phyloP scores from a whole-genome alignment of 306 rosid genomes.

The Citrullus colocynthis region DNA sequence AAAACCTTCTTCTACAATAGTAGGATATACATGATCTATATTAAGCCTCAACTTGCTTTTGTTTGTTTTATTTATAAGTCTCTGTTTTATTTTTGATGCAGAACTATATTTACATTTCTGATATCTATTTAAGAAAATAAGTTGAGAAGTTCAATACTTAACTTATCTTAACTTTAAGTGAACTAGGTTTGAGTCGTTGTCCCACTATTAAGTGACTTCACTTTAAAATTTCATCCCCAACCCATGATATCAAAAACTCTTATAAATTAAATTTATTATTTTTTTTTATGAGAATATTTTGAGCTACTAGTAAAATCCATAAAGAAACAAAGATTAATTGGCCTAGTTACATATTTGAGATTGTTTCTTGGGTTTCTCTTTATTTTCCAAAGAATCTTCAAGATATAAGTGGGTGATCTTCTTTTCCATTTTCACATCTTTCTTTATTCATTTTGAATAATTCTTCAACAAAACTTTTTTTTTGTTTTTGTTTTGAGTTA shows the following conservation, averaged over 20 bases:
- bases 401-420: neutral
- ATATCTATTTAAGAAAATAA: no score
- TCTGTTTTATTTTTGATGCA: no score
- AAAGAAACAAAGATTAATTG: neutral
- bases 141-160: no score
- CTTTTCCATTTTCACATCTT: neutral
- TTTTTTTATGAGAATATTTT: neutral
- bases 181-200: no score
- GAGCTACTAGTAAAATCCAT: neutral
- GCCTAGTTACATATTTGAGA: neutral
- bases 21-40: no score
- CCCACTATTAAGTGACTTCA: neutral
- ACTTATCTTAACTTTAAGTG: no score
- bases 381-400: neutral
- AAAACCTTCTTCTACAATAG: no score
- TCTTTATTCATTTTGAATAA: neutral
- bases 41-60: no score
- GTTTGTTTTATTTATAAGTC: no score
- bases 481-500: no score
- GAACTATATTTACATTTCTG: no score
- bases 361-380: neutral
- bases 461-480: neutral
- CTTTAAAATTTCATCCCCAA: neutral
- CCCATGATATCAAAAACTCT: neutral
- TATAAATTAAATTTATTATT: neutral